A percentile compares a stretch with the other conserved stretches of the same genome.
phyloP scores from a whole-genome alignment of 2,329 filamentous ascomycete species.

The Microsporum audouinii region DNA sequence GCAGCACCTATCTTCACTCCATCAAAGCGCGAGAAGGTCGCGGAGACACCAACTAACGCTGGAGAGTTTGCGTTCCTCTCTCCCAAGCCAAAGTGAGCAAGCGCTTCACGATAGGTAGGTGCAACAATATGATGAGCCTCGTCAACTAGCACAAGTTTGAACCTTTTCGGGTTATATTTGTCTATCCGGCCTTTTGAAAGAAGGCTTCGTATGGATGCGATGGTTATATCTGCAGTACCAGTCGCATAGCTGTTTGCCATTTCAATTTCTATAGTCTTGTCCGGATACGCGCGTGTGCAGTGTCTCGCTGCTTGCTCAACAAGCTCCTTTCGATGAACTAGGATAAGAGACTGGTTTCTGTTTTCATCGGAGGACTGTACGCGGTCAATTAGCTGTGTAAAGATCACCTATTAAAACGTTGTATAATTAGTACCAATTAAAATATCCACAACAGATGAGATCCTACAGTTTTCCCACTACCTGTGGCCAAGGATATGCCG shows the following conservation, averaged over 20 bases:
- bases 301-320: slow-evolving; percentile 88
- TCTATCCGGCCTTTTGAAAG: slow-evolving; percentile 61
- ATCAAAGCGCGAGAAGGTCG: slow-evolving; percentile 68
- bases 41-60: slow-evolving; percentile 78
- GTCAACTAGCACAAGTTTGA: slow-evolving; percentile 88
- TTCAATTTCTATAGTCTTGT: slow-evolving; percentile 75
- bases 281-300: slow-evolving; percentile 67
- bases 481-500: slow-evolving; percentile 76
- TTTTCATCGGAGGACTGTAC: slow-evolving; percentile 46
- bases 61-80: slow-evolving; percentile 40
- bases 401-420: slow-evolving; percentile 57
- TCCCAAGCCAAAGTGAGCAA: slow-evolving; percentile 67
- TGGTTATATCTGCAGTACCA: slow-evolving; percentile 78
- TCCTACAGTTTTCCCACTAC: slow-evolving; percentile 71
- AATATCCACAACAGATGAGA: background rate
- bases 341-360: slow-evolving; percentile 70
- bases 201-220: slow-evolving; percentile 82
- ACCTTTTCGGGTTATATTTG: slow-evolving; percentile 68
- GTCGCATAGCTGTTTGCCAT: slow-evolving; percentile 71
- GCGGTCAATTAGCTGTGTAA: slow-evolving; percentile 84
- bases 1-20: slow-evolving; percentile 69
- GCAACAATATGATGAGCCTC: slow-evolving; percentile 96
- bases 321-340: slow-evolving; percentile 84
- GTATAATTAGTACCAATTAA: background rate
- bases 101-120: slow-evolving; percentile 58